Evolutionary conservation across 805 yeast genomes (phyloP), one percentile per base, ranked within the genome.

Genomic region (Yarrowia keelungensis): DNA sequence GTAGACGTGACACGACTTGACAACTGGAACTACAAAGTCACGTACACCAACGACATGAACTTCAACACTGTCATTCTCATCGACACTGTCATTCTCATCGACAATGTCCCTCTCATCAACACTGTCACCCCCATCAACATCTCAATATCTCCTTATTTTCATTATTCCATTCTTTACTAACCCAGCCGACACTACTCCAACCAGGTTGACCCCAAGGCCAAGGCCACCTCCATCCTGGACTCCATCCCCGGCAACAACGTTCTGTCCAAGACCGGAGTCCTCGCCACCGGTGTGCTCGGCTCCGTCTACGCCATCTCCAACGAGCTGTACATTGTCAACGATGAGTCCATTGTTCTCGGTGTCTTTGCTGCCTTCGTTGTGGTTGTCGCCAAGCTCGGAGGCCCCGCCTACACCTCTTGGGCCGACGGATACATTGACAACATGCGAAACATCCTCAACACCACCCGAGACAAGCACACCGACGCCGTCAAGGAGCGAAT

Each of bases 261-360:
- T 75, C 80, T 94, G 74, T 87, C 97, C 74, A 95, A 95, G 87
- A 92, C 98, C 71, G 97, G 98, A 78, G 86, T 93, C 77, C 84
- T 95, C 77, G 97, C 97, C 76, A 93, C 99, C 68, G 86, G 94
- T 71, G 87, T 97, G 71, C 98, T 98, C 71, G 98, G 97, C 69
- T 88, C 97, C 71, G 80, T 94, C 74, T 95, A 92, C 82, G 97
- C 97, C 73, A 89, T 95, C 78, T 90, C 97, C 76, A 92, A 91
- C 82, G 97, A 92, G 81, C 85, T 95, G 74, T 89, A 93, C 82
- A 91, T 95, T 74, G 85, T 95, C 77, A 96, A 94, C 81, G 98
- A 92, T 78, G 99, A 95, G 86, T 85, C 97, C 77, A 86, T 92
- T 75, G 84, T 95, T 80, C 85, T 92, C 68, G 86, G 85, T 71